These are phyloP conservation scores for Pythium brassicae DNA, from an alignment of 352 stramenopile species.

Conservation along the genomic window DNA sequence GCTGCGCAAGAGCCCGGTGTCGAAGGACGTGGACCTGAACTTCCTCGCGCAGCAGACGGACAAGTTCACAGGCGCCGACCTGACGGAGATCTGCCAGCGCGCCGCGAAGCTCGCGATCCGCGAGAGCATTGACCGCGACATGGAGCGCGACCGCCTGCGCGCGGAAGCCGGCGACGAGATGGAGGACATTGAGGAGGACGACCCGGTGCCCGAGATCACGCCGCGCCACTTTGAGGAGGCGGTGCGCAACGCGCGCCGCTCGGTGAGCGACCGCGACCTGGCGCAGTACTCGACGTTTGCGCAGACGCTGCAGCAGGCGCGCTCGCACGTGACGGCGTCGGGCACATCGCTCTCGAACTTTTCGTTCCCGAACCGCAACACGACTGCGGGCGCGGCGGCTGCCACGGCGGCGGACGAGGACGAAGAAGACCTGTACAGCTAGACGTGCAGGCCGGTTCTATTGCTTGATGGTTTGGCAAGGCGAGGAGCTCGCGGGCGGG, in stretches of 20 bases:
- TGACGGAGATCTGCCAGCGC: slow-evolving; percentile 99
- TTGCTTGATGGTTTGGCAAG: too few relatives aligned
- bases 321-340: slow-evolving; percentile 91
- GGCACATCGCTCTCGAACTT: slow-evolving; percentile 95
- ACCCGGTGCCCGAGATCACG: slow-evolving; percentile 95
- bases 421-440: slow-evolving; percentile 98
- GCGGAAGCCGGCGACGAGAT: slow-evolving; percentile 88
- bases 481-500: too few relatives aligned
- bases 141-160: slow-evolving; percentile 95
- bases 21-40: slow-evolving; percentile 97
- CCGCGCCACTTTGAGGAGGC: slow-evolving; percentile 97
- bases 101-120: slow-evolving; percentile 99
- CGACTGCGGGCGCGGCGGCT: slow-evolving; percentile 30
- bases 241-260: slow-evolving; percentile 95
- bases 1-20: slow-evolving; percentile 96
- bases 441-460: slow-evolving; percentile 15
- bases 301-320: slow-evolving; percentile 94
- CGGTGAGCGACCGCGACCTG: slow-evolving; percentile 97
- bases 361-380: slow-evolving; percentile 89
- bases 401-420: slow-evolving; percentile 84
- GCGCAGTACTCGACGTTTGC: slow-evolving; percentile 87
- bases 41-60: slow-evolving; percentile 96
- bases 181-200: slow-evolving; percentile 93
- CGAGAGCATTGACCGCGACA: slow-evolving; percentile 98
- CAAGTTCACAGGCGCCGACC: slow-evolving; percentile 99